Evolutionary conservation across 1,284 basidiomycete genomes (phyloP).

Genomic region (Pseudozyma sp.): DNA sequence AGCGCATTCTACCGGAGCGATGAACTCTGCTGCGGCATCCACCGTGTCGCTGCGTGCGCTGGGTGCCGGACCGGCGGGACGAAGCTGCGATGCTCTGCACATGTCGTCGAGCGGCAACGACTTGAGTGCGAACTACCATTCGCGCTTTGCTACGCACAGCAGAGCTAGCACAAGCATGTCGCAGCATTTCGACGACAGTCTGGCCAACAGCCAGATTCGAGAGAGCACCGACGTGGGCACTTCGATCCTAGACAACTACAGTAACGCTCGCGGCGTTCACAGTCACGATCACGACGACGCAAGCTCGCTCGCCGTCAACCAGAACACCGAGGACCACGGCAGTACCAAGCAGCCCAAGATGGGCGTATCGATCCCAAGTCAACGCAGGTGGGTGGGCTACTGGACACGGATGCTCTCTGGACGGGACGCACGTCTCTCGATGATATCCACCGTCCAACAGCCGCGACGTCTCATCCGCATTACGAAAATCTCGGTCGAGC

Average conservation of each 20-base stretch:
- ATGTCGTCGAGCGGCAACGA: conserved; percentile 15
- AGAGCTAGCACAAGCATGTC: conserved; percentile 22
- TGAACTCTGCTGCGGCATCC: conserved; percentile 29
- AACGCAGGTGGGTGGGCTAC: conserved; percentile 58
- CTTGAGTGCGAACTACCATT: conserved; percentile 16
- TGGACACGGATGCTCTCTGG: conserved; percentile 55
- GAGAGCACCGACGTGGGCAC: background rate
- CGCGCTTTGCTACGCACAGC: conserved; percentile 18
- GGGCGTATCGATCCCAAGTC: conserved; percentile 57
- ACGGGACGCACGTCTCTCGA: conserved; percentile 41
- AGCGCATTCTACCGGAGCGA: conserved; percentile 34
- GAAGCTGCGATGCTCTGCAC: conserved; percentile 45
- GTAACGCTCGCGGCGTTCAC: background rate
- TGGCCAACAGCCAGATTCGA: background rate
- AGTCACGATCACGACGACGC: conserved; percentile 8
- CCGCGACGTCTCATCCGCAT: conserved; percentile 48
- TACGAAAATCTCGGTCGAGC: conserved; percentile 46
- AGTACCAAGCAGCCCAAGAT: conserved; percentile 36
- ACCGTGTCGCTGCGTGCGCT: conserved; percentile 28
- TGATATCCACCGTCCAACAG: conserved; percentile 28
- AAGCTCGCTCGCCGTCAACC: conserved; percentile 31
- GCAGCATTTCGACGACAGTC: conserved; percentile 1
- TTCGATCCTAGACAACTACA: conserved; percentile 1
- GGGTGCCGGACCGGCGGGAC: conserved; percentile 33
- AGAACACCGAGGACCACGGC: conserved; percentile 44